These are phyloP conservation scores for Medicago ruthenica DNA, from an alignment of 306 rosid genomes.

Conservation along the genomic window DNA sequence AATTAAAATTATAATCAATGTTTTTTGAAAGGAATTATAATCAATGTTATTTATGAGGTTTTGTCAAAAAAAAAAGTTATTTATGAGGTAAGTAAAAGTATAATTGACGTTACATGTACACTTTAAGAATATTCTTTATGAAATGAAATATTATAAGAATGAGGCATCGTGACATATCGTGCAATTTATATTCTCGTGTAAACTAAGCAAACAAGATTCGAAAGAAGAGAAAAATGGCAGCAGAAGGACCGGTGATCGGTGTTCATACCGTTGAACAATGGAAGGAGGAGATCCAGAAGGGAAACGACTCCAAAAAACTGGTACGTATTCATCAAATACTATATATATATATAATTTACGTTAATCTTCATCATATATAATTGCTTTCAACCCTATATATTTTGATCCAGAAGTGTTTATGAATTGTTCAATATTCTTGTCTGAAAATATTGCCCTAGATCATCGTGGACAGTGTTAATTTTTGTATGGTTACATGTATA, in stretches of 20 bases:
- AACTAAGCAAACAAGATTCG: constrained; percentile 26
- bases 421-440: background rate
- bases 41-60: no score
- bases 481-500: no score
- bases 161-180: background rate
- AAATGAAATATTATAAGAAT: background rate
- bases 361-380: background rate
- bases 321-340: constrained; percentile 11
- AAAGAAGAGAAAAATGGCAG: constrained; percentile 32
- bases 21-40: no score
- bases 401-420: background rate
- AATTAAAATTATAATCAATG: no score
- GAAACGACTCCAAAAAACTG: constrained; percentile 60
- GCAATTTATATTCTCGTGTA: background rate
- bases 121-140: background rate
- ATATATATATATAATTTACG: background rate
- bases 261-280: constrained; percentile 55
- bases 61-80: background rate
- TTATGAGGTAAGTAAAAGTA: background rate
- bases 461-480: background rate
- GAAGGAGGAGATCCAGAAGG: constrained; percentile 58
- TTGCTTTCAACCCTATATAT: background rate
- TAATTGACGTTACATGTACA: background rate
- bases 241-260: constrained; percentile 58
- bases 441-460: background rate